These are phyloP conservation scores for Fusarium sp. DNA, from an alignment of 2,329 filamentous ascomycete genomes.

Conservation along the genomic window DNA sequence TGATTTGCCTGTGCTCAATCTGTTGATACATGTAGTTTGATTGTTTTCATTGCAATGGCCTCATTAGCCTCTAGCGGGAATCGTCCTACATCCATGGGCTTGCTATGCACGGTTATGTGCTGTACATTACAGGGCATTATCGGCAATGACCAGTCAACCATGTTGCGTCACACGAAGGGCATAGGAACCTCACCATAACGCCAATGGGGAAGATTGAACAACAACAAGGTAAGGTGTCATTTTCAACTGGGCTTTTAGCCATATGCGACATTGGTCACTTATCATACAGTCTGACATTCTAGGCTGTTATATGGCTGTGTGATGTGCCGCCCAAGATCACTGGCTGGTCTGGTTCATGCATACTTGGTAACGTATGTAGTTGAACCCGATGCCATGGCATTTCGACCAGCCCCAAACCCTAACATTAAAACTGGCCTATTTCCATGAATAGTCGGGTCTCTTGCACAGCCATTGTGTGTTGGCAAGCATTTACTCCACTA, in stretches of 20 bases:
- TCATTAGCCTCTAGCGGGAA: conserved; percentile 24
- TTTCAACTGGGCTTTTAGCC: conserved; percentile 19
- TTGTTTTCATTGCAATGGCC: conserved; percentile 28
- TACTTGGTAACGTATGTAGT: background rate
- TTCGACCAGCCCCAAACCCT: conserved; percentile 9
- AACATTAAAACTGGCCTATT: conserved; percentile 31
- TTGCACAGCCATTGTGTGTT: conserved; percentile 18
- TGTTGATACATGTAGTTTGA: conserved; percentile 26
- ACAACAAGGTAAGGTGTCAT: conserved; percentile 8
- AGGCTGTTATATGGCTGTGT: conserved; percentile 7
- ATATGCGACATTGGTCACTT: conserved; percentile 24
- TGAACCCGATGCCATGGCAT: conserved; percentile 16
- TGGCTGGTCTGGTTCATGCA: conserved; percentile 18
- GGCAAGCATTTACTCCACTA: conserved; percentile 26
- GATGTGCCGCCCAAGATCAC: conserved; percentile 4
- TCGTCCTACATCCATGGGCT: conserved; percentile 21
- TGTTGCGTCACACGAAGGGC: conserved; percentile 26
- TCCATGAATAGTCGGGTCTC: background rate
- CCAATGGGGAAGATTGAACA: conserved; percentile 18
- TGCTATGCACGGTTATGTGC: conserved; percentile 7
- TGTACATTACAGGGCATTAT: conserved; percentile 9
- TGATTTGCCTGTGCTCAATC: conserved; percentile 10
- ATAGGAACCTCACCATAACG: background rate
- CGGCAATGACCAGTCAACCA: conserved; percentile 28
- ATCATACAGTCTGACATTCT: conserved; percentile 25